These are phyloP conservation scores for Candida pseudoviswanathii DNA, from an alignment of 1,139 yeast species.

Conservation along the genomic window DNA sequence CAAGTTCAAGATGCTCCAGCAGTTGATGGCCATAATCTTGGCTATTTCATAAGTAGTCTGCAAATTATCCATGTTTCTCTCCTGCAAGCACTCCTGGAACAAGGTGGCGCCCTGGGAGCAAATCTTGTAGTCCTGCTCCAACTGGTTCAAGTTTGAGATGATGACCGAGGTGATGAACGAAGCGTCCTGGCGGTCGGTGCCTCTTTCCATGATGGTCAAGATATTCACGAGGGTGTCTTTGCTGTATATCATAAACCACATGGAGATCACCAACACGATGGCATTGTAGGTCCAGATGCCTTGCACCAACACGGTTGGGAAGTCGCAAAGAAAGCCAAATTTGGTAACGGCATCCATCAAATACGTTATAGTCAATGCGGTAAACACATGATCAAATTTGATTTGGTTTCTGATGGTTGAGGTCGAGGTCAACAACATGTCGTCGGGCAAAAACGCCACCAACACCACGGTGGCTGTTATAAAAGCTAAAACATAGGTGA, in stretches of 20 bases:
- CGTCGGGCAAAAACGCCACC: conserved; percentile 4
- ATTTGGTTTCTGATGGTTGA: conserved; percentile 4
- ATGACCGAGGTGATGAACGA: conserved; percentile 6
- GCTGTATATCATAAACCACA: conserved; percentile 9
- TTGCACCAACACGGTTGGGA: conserved; percentile 6
- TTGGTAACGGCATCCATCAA: conserved; percentile 5
- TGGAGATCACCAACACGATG: conserved; percentile 4
- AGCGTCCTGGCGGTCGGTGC: not conserved
- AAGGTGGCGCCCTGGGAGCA: conserved; percentile 4
- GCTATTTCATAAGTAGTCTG: conserved; percentile 4
- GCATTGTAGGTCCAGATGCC: conserved; percentile 10
- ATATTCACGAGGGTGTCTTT: conserved; percentile 8
- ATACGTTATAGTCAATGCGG: conserved; percentile 3
- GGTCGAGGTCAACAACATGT: conserved; percentile 7
- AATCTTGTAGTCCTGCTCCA: conserved; percentile 7
- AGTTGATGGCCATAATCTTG: conserved; percentile 16
- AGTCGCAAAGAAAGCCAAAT: conserved; percentile 5
- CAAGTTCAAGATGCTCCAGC: conserved; percentile 26
- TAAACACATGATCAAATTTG: conserved; percentile 10
- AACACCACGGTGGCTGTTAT: conserved; percentile 4
- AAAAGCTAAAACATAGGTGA: conserved; percentile 7
- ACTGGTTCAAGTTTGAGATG: conserved; percentile 7
- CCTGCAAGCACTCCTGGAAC: conserved; percentile 4
- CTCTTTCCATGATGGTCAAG: conserved; percentile 1
- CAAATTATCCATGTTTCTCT: conserved; percentile 6